Evolutionary conservation across 768 basidiomycete genomes (phyloP).

Genomic region (Mycena belliarum): DNA sequence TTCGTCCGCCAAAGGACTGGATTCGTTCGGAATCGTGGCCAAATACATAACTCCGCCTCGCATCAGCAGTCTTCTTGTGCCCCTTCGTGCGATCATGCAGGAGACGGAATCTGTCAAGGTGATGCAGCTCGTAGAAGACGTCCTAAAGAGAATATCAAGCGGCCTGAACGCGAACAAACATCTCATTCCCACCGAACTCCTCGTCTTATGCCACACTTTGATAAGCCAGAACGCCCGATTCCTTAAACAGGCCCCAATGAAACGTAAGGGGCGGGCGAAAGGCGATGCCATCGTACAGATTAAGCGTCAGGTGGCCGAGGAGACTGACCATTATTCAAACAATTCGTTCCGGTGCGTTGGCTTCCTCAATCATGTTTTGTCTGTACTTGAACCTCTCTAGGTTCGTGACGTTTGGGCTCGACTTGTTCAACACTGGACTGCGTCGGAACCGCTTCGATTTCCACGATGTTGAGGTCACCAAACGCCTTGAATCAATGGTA

Average conservation of each 20-base stretch:
- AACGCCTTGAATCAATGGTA: slow-evolving; percentile 87
- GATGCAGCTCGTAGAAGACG: slow-evolving; percentile 86
- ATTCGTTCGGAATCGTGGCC: slow-evolving; percentile 82
- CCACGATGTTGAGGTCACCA: slow-evolving; percentile 66
- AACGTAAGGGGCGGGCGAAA: slow-evolving; percentile 39
- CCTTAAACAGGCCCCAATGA: slow-evolving; percentile 58
- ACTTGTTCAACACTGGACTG: slow-evolving; percentile 86
- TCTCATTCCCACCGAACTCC: slow-evolving; percentile 66
- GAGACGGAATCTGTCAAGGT: slow-evolving; percentile 80
- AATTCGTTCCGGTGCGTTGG: slow-evolving; percentile 81
- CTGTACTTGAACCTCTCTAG: slow-evolving; percentile 35
- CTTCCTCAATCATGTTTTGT: not conserved
- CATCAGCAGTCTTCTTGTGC: slow-evolving; percentile 74
- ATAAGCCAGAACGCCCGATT: slow-evolving; percentile 91
- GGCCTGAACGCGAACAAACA: slow-evolving; percentile 85
- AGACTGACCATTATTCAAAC: slow-evolving; percentile 72
- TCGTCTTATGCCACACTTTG: slow-evolving; percentile 85
- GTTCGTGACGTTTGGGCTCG: slow-evolving; percentile 90
- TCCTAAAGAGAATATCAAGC: slow-evolving; percentile 75
- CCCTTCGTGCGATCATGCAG: slow-evolving; percentile 81
- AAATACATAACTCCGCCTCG: slow-evolving; percentile 74
- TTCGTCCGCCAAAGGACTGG: slow-evolving; percentile 80
- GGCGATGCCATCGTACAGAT: slow-evolving; percentile 73
- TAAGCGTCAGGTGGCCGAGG: slow-evolving; percentile 60
- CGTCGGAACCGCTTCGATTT: slow-evolving; percentile 87